A percentile compares a stretch with the other conserved stretches of the same genome.
Evolutionary conservation across 108 stramenopile species (phyloP).

Genomic region (Skeletonema menzelii): DNA sequence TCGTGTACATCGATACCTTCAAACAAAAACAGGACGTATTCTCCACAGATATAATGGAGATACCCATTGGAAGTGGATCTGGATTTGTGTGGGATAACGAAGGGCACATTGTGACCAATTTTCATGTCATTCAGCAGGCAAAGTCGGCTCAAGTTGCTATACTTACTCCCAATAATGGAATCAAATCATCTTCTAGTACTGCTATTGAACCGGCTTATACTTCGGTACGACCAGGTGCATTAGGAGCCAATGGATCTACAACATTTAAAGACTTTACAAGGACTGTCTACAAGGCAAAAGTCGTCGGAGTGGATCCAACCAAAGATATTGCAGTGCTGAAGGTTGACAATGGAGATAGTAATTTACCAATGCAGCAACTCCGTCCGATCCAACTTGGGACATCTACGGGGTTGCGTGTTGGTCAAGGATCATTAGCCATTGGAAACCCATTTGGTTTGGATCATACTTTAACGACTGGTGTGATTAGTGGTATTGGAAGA

Average conservation of each 20-base stretch:
- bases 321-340: constrained; percentile 94
- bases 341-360: constrained; percentile 52
- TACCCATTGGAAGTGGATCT: constrained; percentile 68
- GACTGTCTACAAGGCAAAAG: constrained; percentile 64
- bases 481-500: constrained; percentile 77
- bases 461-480: constrained; percentile 82
- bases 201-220: background rate
- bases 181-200: background rate
- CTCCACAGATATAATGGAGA: constrained; percentile 33
- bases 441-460: constrained; percentile 97
- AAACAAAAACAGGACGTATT: constrained; percentile 16
- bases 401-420: constrained; percentile 62
- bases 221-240: background rate
- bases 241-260: background rate
- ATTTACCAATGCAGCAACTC: constrained; percentile 51
- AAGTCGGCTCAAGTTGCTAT: background rate
- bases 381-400: constrained; percentile 67
- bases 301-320: constrained; percentile 89
- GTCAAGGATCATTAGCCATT: constrained; percentile 82
- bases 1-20: constrained; percentile 66
- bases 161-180: background rate
- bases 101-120: constrained; percentile 92
- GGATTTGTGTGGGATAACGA: constrained; percentile 71
- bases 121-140: constrained; percentile 62
- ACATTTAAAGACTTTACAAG: background rate